Evolutionary conservation across 495 filamentous ascomycete genomes (phyloP).

Genomic region (Trichoderma erinaceum): DNA sequence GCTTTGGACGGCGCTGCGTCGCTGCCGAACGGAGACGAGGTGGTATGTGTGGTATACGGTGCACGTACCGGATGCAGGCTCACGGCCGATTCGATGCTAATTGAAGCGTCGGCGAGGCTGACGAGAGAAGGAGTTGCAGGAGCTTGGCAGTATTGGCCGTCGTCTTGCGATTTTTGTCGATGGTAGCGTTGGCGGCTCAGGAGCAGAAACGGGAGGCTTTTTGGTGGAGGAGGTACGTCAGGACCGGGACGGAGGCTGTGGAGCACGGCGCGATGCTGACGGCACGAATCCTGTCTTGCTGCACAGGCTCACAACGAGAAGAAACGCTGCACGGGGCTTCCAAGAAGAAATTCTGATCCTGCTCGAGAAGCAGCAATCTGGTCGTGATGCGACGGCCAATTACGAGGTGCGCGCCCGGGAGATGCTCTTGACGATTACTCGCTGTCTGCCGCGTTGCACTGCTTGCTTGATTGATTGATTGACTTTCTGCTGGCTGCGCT

Average conservation of each 20-base stretch:
- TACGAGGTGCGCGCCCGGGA: not conserved
- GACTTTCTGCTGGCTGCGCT: not conserved
- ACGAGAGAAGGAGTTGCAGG: not conserved
- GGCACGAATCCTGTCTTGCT: not conserved
- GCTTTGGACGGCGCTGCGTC: not conserved
- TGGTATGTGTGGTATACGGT: not conserved
- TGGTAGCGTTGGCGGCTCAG: conserved; percentile 9
- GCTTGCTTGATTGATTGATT: not conserved
- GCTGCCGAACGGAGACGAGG: not conserved
- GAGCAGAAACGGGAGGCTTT: conserved; percentile 13
- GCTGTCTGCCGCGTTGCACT: not conserved
- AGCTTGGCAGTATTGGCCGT: not conserved
- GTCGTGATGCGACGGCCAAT: not conserved
- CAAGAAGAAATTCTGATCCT: not conserved
- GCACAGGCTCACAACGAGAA: not conserved
- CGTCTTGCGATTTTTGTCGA: not conserved
- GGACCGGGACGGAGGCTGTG: conserved; percentile 11
- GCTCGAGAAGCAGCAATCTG: not conserved
- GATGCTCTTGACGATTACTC: not conserved
- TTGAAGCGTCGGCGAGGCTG: not conserved
- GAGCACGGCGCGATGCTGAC: conserved; percentile 13
- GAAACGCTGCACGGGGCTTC: not conserved
- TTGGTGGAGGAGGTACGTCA: conserved; percentile 9
- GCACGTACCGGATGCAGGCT: not conserved
- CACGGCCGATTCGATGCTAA: not conserved